Base-by-base conservation (phyloP, 163 green algal genomes). In the Chlamydomonas reinhardtii region DNA sequence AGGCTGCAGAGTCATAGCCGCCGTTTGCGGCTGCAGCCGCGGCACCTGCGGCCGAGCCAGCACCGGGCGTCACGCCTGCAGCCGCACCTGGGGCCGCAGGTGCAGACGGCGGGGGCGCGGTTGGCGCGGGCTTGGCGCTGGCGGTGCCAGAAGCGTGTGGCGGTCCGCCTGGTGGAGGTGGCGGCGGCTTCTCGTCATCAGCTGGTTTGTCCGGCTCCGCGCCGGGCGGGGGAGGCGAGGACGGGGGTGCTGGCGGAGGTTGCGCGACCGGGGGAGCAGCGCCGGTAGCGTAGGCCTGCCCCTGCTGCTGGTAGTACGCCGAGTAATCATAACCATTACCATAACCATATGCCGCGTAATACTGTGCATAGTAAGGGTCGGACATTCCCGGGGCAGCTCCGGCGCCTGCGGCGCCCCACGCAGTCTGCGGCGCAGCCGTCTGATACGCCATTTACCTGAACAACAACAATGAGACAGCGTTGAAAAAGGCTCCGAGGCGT, bases 341-440 rank as follows among this genome's bases (percentile, higher is more conserved):
- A 37, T 85, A 85, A 34, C 79, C 79, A 39, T 85, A 72, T 0
- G 79, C 52, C 22, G 79, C 79, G 37, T 85, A 85, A n/a, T 85
- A 85, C 24, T 85, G 65, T 34, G 72, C 29, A 35, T 86, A 85
- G 52, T 75, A 75, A 22, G 48, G 48, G 48, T 56, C 48, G 11
- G 48, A 56, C 48, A 56, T 56, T 56, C 48, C 48, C 48, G 48
- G 48, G 1, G 48, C 48, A 56, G 48, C 48, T 56, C 48, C 48
- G 48, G 48, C 48, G 48, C 48, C 48, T 56, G 48, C 48, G 5
- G 12, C 48, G 14, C 48, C 48, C 48, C 48, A 56, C 6, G 48
- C 48, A n/a, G n/a, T n/a, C 48, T 56, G 48, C 48, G 48, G 48
- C 48, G 11, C 48, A 19, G 48, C 48, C 19, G 48, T 56, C 48